Evolutionary conservation across 495 filamentous ascomycete genomes (phyloP).

Genomic region (Darksidea phi): DNA sequence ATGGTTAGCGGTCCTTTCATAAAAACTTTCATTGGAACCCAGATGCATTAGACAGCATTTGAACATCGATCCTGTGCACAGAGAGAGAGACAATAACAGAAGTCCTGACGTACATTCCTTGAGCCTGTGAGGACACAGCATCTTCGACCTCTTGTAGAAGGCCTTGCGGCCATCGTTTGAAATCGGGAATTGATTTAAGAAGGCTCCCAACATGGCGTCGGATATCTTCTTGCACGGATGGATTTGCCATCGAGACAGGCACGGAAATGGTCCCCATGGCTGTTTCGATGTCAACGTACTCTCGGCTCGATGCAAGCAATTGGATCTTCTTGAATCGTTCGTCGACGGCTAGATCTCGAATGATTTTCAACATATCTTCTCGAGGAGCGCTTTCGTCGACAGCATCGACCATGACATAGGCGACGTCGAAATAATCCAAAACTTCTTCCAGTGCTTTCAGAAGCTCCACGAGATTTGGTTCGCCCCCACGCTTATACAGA

Average conservation of each 20-base stretch:
- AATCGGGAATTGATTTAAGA: conserved; percentile 18
- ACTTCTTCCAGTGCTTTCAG: not conserved
- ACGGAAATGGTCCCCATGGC: conserved; percentile 25
- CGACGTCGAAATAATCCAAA: conserved; percentile 17
- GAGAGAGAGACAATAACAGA: too few species aligned
- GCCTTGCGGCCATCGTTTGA: conserved; percentile 1
- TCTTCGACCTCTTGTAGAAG: not conserved
- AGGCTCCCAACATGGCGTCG: conserved; percentile 34
- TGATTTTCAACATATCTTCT: conserved; percentile 29
- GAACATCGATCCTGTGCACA: not conserved
- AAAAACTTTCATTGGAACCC: too few species aligned
- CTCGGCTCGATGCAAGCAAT: conserved; percentile 47
- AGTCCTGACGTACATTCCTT: conserved; percentile 45
- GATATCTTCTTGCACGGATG: conserved; percentile 43
- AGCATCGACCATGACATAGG: conserved; percentile 43
- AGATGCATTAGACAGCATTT: conserved; percentile 18
- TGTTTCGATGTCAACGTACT: conserved; percentile 44
- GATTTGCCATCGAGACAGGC: conserved; percentile 42
- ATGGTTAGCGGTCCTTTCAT: too few species aligned
- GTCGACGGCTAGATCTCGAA: conserved; percentile 37
- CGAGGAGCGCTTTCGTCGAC: conserved; percentile 40
- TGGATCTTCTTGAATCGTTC: conserved; percentile 42
- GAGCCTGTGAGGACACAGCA: conserved; percentile 37
- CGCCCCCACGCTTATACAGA: not conserved
- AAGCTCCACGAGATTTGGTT: not conserved